A percentile compares a stretch with the other conserved stretches of the same genome.
Evolutionary conservation across 1,284 basidiomycete species (phyloP).

Genomic region (Baeospora myosura): DNA sequence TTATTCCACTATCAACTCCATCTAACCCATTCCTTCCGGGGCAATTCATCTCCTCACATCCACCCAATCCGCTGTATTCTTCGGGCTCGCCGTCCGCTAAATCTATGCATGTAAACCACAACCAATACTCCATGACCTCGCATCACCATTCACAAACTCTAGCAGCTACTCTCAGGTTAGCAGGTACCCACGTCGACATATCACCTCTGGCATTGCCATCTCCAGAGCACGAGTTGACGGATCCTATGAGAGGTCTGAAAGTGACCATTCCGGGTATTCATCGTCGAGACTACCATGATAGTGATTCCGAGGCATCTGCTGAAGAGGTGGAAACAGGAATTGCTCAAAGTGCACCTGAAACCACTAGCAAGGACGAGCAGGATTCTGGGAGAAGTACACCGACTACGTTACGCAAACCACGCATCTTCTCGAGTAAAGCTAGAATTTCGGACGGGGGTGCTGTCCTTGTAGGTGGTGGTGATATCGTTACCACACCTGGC

Average conservation of each 20-base stretch:
- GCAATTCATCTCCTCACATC: constrained; percentile 1
- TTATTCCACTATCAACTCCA: constrained; percentile 6
- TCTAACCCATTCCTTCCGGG: constrained; percentile 33
- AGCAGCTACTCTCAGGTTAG: constrained; percentile 81
- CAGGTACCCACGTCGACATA: constrained; percentile 64
- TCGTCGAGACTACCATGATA: constrained; percentile 16
- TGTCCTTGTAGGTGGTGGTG: constrained; percentile 6
- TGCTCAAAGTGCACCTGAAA: constrained; percentile 2
- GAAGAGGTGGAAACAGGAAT: constrained; percentile 1
- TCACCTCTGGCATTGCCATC: constrained; percentile 78
- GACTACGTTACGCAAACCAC: not conserved
- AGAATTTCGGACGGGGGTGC: too few relatives aligned
- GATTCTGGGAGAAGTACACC: constrained; percentile 6
- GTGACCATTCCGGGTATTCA: constrained; percentile 64
- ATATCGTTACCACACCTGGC: constrained; percentile 36
- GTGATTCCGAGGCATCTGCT: not conserved
- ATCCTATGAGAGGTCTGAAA: constrained; percentile 70
- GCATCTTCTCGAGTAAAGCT: not conserved
- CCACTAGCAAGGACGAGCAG: constrained; percentile 10
- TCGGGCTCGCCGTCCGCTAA: not conserved
- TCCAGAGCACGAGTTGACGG: constrained; percentile 80
- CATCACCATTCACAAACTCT: constrained; percentile 38
- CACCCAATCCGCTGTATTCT: not conserved
- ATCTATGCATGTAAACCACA: not conserved
- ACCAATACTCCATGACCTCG: not conserved